Base-by-base conservation (phyloP, 805 yeast species). In the Starmerella apicola region DNA sequence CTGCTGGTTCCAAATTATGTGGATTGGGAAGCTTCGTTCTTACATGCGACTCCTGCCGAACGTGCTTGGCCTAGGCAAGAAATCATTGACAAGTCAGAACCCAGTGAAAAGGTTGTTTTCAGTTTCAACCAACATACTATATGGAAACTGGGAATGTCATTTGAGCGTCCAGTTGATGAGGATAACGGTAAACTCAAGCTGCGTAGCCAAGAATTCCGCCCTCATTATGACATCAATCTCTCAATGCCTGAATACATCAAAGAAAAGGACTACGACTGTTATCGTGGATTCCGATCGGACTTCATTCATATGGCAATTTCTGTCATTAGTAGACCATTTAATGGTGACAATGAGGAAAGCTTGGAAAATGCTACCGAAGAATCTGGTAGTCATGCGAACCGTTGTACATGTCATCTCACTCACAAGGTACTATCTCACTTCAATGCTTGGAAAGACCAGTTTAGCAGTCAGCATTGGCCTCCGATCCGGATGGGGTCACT, bases 391-490 rank as follows among this genome's bases (percentile, higher is more conserved):
- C 10, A 19, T 13, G 37, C 36, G 16, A 32, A 35, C 32, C 27
- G 51, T 50, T 88, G 86, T 59, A 67, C 85, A 1, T 68, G 81
- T 33, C 94, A 86, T 55, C 60, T 88, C 38, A 68, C 85, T 2
- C 94, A 95, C 1, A 64, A 64, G 4, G 70, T 77, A 0, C 66
- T 88, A 49, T 55, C 62, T 6, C 80, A 76, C 44, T 85, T 91
- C 61, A 76, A 74, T 52, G 55, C 59, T 4, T 91, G 97, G 97
- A 86, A 95, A 94, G 60, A 62, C 25, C 69, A 81, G 48, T 88
- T 88, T 58, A 71, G 78, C n/a, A 78, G 88, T 20, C 76, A 78
- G 40, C 67, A 80, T 49, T 74, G 84, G 38, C 64, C 86, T 17
- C 95, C 97, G 0, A 71, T 84, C 13, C 70, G 93, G 37, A 67